Evolutionary conservation across 2,329 filamentous ascomycete genomes (phyloP), one percentile per base, ranked within the genome.

Genomic region (Dactylonectria macrodidyma): DNA sequence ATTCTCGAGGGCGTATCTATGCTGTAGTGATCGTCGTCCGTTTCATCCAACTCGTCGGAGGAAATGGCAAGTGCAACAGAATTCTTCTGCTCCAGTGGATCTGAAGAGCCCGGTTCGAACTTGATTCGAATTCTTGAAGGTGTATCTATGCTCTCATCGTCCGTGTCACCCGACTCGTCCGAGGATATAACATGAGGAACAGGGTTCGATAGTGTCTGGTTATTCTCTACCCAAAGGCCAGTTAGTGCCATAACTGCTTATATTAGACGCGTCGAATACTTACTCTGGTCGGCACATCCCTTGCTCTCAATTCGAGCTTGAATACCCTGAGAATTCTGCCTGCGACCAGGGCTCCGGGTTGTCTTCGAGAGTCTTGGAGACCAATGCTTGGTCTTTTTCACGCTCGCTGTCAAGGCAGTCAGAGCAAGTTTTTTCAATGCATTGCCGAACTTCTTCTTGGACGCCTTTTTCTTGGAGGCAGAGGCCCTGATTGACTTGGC

Each of bases 241-340:
- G 61, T 76, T 34, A 76, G 71, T 44, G 54, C 24, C 3, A 34
- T 24, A n/a, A 14, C n/a, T 44, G 41, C 3, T 24, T 36, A 19
- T 30, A 12, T 24, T 12, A 14, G n/a, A 6, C 11, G 6, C 14
- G 10, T 24, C 22, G n/a, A 19, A 8, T 12, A 60, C 67, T 52
- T 57, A 73, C 73, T 75, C 38, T 68, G 68, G 34, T 69, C 46
- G 26, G 68, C 61, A 70, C 72, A 73, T 59, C 54, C 30, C 38
- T 5, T 48, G 14, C 33, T n/a, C 24, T 11, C 24, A 11, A 10
- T 19, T n/a, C 14, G 48, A 33, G 38, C 22, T 19, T 8, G 56
- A 34, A 12, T 30, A 30, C 12, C 33, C 6, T 24, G 3, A n/a
- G 33, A 33, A 14, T 22, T 55, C 22, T 7, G 41, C 33, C 60